phyloP scores from a whole-genome alignment of 2,329 filamentous ascomycete genomes.

The Purpureocillium lavendulum region DNA sequence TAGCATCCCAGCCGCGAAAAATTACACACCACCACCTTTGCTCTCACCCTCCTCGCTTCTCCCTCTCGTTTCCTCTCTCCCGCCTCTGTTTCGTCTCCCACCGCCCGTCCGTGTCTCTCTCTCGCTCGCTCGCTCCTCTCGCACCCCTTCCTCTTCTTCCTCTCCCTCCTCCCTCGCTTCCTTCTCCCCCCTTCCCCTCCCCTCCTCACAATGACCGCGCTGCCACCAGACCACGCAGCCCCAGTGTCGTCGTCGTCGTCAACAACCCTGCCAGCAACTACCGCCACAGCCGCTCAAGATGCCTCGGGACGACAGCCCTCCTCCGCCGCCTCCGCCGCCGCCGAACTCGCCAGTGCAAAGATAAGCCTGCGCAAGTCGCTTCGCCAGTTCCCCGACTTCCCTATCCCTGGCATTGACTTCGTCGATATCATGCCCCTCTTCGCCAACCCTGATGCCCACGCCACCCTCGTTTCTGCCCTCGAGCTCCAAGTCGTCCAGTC shows the following conservation, averaged over 20 bases:
- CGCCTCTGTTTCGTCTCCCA: background rate
- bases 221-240: constrained; percentile 14
- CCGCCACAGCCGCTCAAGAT: constrained; percentile 35
- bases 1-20: constrained; percentile 1
- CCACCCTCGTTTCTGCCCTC: constrained; percentile 71
- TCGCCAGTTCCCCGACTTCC: constrained; percentile 87
- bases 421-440: constrained; percentile 98
- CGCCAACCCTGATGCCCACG: constrained; percentile 65
- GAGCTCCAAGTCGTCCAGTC: constrained; percentile 69
- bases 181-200: constrained; percentile 15
- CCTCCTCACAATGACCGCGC: constrained; percentile 25
- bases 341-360: constrained; percentile 61
- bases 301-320: constrained; percentile 56
- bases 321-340: constrained; percentile 51
- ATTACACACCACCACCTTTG: constrained; percentile 1
- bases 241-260: constrained; percentile 11
- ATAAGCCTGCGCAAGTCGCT: constrained; percentile 64
- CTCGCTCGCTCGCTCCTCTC: constrained; percentile 9
- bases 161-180: constrained; percentile 15
- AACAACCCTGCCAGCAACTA: constrained; percentile 15
- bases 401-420: constrained; percentile 85
- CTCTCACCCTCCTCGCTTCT: background rate
- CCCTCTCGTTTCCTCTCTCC: background rate
- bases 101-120: background rate
- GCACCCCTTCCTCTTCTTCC: constrained; percentile 14